Percentiles rank a stretch among this genome's conserved stretches.
Evolutionary conservation across 108 stramenopile genomes (phyloP).

Genomic region (Fragilariopsis cylindrus): DNA sequence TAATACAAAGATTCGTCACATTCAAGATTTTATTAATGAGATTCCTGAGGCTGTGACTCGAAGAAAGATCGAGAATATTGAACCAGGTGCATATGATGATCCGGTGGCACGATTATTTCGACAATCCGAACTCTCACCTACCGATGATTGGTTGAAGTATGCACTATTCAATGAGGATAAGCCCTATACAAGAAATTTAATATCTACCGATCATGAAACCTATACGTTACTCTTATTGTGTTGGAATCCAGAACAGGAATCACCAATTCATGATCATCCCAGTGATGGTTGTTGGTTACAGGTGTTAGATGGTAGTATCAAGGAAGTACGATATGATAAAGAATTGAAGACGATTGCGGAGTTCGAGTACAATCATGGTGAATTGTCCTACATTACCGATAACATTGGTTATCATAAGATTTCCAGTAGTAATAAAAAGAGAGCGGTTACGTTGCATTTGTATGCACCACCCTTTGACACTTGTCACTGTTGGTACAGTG

Average conservation of each 20-base stretch:
- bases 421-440: conserved; percentile 20
- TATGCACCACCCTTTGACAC: conserved; percentile 83
- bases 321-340: conserved; percentile 63
- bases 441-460: conserved; percentile 82
- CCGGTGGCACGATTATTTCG: conserved; percentile 29
- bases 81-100: conserved; percentile 27
- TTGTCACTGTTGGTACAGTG: conserved; percentile 70
- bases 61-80: conserved; percentile 17
- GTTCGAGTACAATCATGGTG: conserved; percentile 42
- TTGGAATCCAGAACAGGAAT: conserved; percentile 82
- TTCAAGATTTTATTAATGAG: conserved; percentile 1
- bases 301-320: conserved; percentile 59
- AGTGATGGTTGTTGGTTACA: conserved; percentile 90
- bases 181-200: conserved; percentile 84
- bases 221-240: conserved; percentile 89
- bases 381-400: conserved; percentile 80
- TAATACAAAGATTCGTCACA: background rate
- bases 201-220: conserved; percentile 75
- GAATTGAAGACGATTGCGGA: conserved; percentile 38
- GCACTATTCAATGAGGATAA: conserved; percentile 45
- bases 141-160: conserved; percentile 47
- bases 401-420: conserved; percentile 89
- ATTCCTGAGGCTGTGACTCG: conserved; percentile 2
- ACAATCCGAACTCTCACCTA: conserved; percentile 36
- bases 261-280: conserved; percentile 83